Percentiles rank a stretch among this genome's conserved stretches.
Evolutionary conservation across 164 flowering plant species (phyloP).

Genomic region (Santalum album): DNA sequence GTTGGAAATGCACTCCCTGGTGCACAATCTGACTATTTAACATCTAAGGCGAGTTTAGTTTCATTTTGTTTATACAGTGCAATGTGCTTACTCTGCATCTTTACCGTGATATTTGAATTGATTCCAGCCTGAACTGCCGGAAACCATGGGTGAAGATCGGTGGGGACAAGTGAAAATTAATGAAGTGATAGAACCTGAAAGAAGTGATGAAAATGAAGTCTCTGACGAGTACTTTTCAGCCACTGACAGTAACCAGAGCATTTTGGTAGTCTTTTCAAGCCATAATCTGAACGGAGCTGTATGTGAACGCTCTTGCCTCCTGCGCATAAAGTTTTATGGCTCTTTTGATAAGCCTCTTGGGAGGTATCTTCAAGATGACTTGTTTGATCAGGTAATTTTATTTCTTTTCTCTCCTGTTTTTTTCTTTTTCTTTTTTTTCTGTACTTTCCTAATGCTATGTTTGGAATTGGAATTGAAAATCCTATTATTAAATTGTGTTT

Average conservation of each 20-base stretch:
- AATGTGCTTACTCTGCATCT: slow-evolving; percentile 2
- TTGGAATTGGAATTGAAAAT: not conserved
- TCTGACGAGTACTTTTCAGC: slow-evolving; percentile 48
- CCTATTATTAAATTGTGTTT: not conserved
- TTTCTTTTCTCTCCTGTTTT: no score
- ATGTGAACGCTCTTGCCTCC: slow-evolving; percentile 77
- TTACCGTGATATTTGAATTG: slow-evolving; percentile 12
- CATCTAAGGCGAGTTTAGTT: slow-evolving; percentile 11
- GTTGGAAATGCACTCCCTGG: no score
- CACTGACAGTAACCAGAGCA: slow-evolving; percentile 69
- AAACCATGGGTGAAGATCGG: slow-evolving; percentile 17
- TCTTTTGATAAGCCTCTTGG: slow-evolving; percentile 91
- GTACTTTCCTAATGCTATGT: not conserved
- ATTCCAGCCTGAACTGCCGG: slow-evolving; percentile 21
- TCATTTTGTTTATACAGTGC: slow-evolving; percentile 8
- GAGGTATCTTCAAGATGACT: slow-evolving; percentile 71
- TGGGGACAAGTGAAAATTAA: slow-evolving; percentile 15
- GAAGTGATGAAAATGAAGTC: slow-evolving; percentile 30
- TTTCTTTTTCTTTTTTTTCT: not conserved
- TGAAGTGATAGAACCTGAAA: slow-evolving; percentile 20
- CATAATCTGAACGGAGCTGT: slow-evolving; percentile 66
- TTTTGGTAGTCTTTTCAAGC: slow-evolving; percentile 80
- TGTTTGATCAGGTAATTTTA: slow-evolving; percentile 91
- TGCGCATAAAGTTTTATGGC: slow-evolving; percentile 86
- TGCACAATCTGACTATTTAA: slow-evolving; percentile 17